Evolutionary conservation across 116 monocot genomes (phyloP), one percentile per base, ranked within the genome.

Genomic region (Cymodocea nodosa): DNA sequence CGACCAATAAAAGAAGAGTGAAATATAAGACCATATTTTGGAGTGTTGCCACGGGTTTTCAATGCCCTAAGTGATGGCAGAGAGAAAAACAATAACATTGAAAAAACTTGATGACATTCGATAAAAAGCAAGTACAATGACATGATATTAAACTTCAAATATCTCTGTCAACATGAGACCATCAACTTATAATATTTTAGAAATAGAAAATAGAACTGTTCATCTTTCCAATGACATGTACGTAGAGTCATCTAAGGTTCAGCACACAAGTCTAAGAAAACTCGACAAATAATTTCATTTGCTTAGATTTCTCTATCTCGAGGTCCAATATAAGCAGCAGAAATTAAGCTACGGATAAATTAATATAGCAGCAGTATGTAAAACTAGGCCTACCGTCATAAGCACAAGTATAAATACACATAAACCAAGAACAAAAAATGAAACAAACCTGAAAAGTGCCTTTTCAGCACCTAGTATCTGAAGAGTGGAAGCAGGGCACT

Each of bases 381-480:
- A 44, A 44, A 44, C 11, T 44, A 44, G 6, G 44, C 7, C 44
- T 44, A 44, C 0, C 44, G 8, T 44, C 44, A 44, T 44, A 44
- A 44, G 44, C 12, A 44, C 9, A 44, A 10, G 9, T 44, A 12
- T 44, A 44, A 44, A 44, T 44, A 44, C 44, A 44, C 44, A 44
- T 44, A 68, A 56, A 39, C 53, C 18, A 16, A 70, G 14, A 44
- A 57, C 13, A 16, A 17, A 15, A 8, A 44, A 44, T 35, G 53
- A 23, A 6, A 52, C 65, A 59, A 76, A 94, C 93, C 93, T 89
- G 80, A 94, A 89, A 66, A 94, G 93, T 57, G 89, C 89, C 62
- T 89, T 89, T 73, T 89, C 93, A 40, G 93, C 93, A 60, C 93
- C 93, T 81, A 93, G 82, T 70, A 93, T 93, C 74, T 93, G 93